A percentile compares a stretch with the other conserved stretches of the same genome.
Evolutionary conservation across 2,329 filamentous ascomycete genomes (phyloP).

Genomic region (Colletotrichum sp.): DNA sequence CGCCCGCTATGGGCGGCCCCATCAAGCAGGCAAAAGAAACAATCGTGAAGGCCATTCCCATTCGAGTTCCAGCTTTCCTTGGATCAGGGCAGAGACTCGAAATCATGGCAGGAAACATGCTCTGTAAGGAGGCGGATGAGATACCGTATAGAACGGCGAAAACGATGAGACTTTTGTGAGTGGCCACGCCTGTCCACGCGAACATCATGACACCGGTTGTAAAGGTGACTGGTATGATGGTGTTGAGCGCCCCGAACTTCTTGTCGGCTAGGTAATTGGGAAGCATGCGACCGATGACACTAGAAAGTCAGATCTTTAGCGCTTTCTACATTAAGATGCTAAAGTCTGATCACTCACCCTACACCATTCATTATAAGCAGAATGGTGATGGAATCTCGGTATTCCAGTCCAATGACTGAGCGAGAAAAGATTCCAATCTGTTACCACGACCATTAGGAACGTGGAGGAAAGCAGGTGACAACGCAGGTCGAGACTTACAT

Average conservation of each 20-base stretch:
- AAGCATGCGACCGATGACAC: constrained; percentile 48
- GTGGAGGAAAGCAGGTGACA: no score
- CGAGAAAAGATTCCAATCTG: no score
- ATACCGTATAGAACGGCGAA: constrained; percentile 71
- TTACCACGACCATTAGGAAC: no score
- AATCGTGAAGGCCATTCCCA: constrained; percentile 52
- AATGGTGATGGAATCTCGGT: no score
- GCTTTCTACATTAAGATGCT: constrained; percentile 46
- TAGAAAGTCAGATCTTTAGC: constrained; percentile 59
- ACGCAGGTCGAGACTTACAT: no score
- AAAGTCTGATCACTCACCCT: no score
- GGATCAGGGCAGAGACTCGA: constrained; percentile 58
- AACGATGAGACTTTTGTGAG: constrained; percentile 57
- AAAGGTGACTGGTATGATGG: neutral
- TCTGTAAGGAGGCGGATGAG: constrained; percentile 66
- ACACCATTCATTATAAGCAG: no score
- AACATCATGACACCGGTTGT: constrained; percentile 39
- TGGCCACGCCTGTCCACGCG: constrained; percentile 57
- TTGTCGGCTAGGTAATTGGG: constrained; percentile 30
- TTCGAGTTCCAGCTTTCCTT: constrained; percentile 55
- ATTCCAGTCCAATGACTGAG: no score
- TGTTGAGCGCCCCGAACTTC: neutral
- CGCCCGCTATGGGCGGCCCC: neutral
- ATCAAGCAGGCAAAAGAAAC: neutral
- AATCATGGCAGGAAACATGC: constrained; percentile 67